A percentile compares a stretch with the other conserved stretches of the same genome.
These are phyloP conservation scores for Lentinula sp. DNA, from an alignment of 768 basidiomycete genomes.

Conservation along the genomic window DNA sequence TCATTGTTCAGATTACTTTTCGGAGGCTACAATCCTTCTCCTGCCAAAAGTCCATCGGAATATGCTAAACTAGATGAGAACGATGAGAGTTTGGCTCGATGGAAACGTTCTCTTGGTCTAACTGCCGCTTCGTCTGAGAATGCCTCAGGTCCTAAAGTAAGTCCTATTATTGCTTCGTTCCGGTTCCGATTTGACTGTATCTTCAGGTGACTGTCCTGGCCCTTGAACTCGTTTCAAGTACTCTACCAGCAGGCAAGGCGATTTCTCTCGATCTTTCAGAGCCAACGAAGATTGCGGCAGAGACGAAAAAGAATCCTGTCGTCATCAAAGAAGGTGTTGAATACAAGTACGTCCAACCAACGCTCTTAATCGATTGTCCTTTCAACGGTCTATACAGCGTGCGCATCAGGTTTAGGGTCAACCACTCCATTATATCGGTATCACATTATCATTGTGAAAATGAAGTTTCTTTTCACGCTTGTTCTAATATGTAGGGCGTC, in stretches of 20 bases:
- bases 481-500: slow-evolving; percentile 44
- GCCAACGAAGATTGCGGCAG: slow-evolving; percentile 28
- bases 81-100: slow-evolving; percentile 90
- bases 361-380: background rate
- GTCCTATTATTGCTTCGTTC: slow-evolving; percentile 1
- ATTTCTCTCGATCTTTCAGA: slow-evolving; percentile 67
- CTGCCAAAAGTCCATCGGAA: slow-evolving; percentile 59
- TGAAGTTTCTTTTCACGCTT: background rate
- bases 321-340: slow-evolving; percentile 81
- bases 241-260: slow-evolving; percentile 47
- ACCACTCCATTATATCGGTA: slow-evolving; percentile 85
- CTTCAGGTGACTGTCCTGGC: slow-evolving; percentile 65
- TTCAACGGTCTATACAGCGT: slow-evolving; percentile 39
- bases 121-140: slow-evolving; percentile 40
- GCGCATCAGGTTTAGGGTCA: slow-evolving; percentile 78
- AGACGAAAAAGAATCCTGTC: slow-evolving; percentile 74
- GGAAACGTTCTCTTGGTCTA: slow-evolving; percentile 94
- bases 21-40: slow-evolving; percentile 70
- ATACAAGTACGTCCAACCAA: slow-evolving; percentile 59
- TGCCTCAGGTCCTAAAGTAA: slow-evolving; percentile 62
- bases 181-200: background rate
- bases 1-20: background rate
- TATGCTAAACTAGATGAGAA: slow-evolving; percentile 81
- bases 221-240: slow-evolving; percentile 76
- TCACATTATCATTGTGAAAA: slow-evolving; percentile 13